These are phyloP conservation scores for Vaccinium vitisidaea DNA, from an alignment of 148 eudicot genomes.

Conservation along the genomic window DNA sequence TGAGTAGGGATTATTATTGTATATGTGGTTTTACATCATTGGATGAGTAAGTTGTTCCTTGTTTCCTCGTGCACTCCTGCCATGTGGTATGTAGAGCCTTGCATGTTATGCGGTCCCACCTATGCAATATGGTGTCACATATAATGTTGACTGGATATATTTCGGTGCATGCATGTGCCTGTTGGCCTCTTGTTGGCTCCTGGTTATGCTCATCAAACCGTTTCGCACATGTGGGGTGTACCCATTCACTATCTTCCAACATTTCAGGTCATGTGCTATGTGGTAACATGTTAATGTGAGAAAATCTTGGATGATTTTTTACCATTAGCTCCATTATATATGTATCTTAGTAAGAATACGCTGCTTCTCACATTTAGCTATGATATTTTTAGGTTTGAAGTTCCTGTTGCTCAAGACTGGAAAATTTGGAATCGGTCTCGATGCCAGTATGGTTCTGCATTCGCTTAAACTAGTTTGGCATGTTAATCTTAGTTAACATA, in stretches of 20 bases:
- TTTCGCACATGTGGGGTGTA: neutral
- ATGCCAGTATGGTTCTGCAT: neutral
- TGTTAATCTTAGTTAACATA: neutral
- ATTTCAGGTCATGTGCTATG: neutral
- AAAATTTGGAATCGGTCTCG: neutral
- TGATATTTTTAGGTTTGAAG: neutral
- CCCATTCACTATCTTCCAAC: neutral
- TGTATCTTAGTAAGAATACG: neutral
- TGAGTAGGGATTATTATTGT: conserved; percentile 2
- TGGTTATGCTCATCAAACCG: neutral
- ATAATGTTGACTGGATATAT: neutral
- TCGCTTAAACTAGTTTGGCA: neutral
- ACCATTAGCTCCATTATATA: neutral
- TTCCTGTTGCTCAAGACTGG: neutral
- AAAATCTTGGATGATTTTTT: conserved; percentile 6
- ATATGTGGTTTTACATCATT: neutral
- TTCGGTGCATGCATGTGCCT: neutral
- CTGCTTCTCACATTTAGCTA: neutral
- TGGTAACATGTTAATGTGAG: neutral
- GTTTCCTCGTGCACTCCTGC: neutral
- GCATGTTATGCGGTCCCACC: neutral
- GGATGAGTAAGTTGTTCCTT: neutral
- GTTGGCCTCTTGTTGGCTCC: neutral
- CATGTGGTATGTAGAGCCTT: neutral
- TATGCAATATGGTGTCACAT: neutral